Evolutionary conservation across 129 eudicot species (phyloP).

Genomic region (Flaveria bidentis): DNA sequence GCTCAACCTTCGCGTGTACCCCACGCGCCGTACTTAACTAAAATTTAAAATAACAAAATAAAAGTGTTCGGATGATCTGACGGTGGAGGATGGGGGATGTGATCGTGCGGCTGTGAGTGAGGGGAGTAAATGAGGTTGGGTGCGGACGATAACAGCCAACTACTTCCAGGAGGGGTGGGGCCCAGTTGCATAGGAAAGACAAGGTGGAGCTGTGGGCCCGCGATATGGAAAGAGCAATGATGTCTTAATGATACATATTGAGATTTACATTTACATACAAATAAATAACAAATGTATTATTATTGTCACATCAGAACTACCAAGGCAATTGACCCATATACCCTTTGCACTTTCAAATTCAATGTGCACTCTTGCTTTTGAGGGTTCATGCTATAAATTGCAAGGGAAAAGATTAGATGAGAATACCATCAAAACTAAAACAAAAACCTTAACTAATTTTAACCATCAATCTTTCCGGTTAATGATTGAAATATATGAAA

Average conservation of each 20-base stretch:
- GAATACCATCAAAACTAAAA: too few species aligned
- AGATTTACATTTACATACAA: background rate
- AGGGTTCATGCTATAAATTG: too few species aligned
- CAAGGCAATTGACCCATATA: background rate
- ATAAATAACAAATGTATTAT: conserved; percentile 5
- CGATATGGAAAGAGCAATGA: conserved; percentile 41
- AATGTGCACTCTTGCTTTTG: too few species aligned
- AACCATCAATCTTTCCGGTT: too few species aligned
- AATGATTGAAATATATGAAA: too few species aligned
- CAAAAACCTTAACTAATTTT: too few species aligned
- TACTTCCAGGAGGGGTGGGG: conserved; percentile 28
- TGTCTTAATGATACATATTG: conserved; percentile 39
- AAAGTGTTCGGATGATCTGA: background rate
- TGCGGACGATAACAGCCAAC: conserved; percentile 27
- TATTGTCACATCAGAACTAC: conserved; percentile 5
- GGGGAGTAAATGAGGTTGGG: conserved; percentile 26
- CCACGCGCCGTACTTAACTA: background rate
- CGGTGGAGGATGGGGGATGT: background rate
- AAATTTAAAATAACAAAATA: background rate
- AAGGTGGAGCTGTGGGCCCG: conserved; percentile 36
- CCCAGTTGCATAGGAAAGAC: conserved; percentile 33
- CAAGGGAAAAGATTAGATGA: too few species aligned
- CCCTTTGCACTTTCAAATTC: conserved; percentile 19
- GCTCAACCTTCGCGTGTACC: background rate
- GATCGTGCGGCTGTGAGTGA: conserved; percentile 23